Base-by-base conservation (phyloP, 1,284 basidiomycete species). In the Meira nashicola region DNA sequence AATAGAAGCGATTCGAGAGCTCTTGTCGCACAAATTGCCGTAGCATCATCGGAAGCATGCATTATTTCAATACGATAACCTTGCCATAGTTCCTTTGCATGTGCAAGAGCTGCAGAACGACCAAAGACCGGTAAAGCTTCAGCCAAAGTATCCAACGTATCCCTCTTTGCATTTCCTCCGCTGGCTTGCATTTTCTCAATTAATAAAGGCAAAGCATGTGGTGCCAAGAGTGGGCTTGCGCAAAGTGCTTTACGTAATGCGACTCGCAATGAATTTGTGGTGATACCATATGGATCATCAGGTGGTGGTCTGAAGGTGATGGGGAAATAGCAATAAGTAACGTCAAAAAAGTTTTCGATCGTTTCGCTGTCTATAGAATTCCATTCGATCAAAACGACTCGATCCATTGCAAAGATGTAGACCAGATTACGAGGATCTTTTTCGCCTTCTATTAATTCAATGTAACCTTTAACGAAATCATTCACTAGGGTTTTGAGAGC, bases 291-390 rank as follows among this genome's bases (percentile, higher is more conserved):
- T 2, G 92, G 91, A 74, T 97, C 93, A 69, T 93, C 89, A 0
- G 92, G 89, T 6, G 93, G 92, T 11, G 93, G 92, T 55, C 89
- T 86, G 82, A 96, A 99, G 0, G 92, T 92, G 67, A 99, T 98
- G 0, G 95, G 95, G 80, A 97, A 99, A 80, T 99, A 99, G 80
- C 95, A 98, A 79, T 93, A 98, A 0, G 88, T 89, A 73, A 97
- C 87, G 74, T 98, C 91, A 80, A 95, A 98, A 60, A 98, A 82
- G 59, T 88, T 85, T 56, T 71, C 73, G 8, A 96, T 91, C 59
- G 70, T 86, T 82, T 46, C 83, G 79, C 46, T 83, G 79, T 58
- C 90, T 84, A 75, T 63, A 63, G 94, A 86, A 15, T 53, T 25
- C 73, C 97, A 97, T 68, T 96, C 92, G 39, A 90, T 85, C 7